Percentiles rank a stretch among this genome's conserved stretches.
These are phyloP conservation scores for Xylaria longipes DNA, from an alignment of 495 filamentous ascomycete species.

Conservation along the genomic window DNA sequence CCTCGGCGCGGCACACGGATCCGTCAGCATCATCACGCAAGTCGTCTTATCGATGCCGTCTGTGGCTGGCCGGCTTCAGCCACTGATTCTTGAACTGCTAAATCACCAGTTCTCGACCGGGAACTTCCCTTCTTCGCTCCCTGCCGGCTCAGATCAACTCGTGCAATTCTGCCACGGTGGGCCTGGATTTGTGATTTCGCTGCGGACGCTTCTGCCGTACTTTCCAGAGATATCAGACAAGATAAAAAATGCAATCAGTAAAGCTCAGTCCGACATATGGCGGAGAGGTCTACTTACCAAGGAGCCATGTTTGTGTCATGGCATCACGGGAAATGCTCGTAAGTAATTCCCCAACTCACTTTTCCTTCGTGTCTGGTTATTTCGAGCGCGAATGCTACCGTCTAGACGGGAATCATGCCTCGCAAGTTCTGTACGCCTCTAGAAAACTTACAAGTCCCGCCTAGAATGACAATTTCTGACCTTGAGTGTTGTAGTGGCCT, in stretches of 20 bases:
- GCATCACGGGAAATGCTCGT: slow-evolving; percentile 65
- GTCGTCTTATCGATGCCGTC: slow-evolving; percentile 57
- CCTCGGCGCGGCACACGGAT: slow-evolving; percentile 67
- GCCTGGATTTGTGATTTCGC: slow-evolving; percentile 63
- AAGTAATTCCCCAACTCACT: background rate
- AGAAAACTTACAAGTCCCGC: background rate
- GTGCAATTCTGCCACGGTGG: slow-evolving; percentile 75
- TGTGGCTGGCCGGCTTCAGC: slow-evolving; percentile 46
- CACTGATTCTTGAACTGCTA: slow-evolving; percentile 53
- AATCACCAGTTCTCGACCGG: slow-evolving; percentile 47
- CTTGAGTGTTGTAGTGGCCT: slow-evolving; percentile 34
- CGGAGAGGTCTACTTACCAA: slow-evolving; percentile 63
- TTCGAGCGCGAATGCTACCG: background rate
- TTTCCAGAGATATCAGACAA: slow-evolving; percentile 54
- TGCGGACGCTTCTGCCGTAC: slow-evolving; percentile 53
- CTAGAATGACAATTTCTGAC: background rate
- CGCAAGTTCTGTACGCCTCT: background rate
- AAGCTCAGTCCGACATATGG: slow-evolving; percentile 56
- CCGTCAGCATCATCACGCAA: slow-evolving; percentile 67
- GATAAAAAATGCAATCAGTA: slow-evolving; percentile 56
- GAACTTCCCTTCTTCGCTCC: slow-evolving; percentile 51
- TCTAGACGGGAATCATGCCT: background rate
- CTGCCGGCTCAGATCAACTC: slow-evolving; percentile 37
- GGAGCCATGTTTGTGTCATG: slow-evolving; percentile 69
- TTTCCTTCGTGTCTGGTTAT: background rate